Percentiles rank a stretch among this genome's conserved stretches.
phyloP scores from a whole-genome alignment of 176 grass and related monocot species.

The Triticum aestivum region IWGSC_CS_RefSeq_v2.1 NC_057801.1:447529912-447530411 shows the following conservation, averaged over 20 bases:
- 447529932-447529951: constrained; percentile 8
- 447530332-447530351: constrained; percentile 97
- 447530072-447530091: constrained; percentile 4
- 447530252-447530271: constrained; percentile 1
- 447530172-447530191: constrained; percentile 90
- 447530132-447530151: constrained; percentile 42
- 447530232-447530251: constrained; percentile 6
- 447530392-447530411: not conserved
- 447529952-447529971: not conserved
- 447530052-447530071: constrained; percentile 7
- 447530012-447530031: constrained; percentile 18
- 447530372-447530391: not conserved
- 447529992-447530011: not conserved
- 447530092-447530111: not conserved
- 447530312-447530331: constrained; percentile 96
- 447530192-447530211: constrained; percentile 97
- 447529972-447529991: constrained; percentile 6
- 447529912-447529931: constrained; percentile 3
- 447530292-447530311: constrained; percentile 98
- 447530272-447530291: constrained; percentile 59
- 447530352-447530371: constrained; percentile 34
- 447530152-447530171: constrained; percentile 45
- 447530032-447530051: not conserved
- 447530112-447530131: not conserved
- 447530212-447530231: constrained; percentile 50